Conservation (phyloP, 805 yeast species). For the Candida methanosorbosa region DNA sequence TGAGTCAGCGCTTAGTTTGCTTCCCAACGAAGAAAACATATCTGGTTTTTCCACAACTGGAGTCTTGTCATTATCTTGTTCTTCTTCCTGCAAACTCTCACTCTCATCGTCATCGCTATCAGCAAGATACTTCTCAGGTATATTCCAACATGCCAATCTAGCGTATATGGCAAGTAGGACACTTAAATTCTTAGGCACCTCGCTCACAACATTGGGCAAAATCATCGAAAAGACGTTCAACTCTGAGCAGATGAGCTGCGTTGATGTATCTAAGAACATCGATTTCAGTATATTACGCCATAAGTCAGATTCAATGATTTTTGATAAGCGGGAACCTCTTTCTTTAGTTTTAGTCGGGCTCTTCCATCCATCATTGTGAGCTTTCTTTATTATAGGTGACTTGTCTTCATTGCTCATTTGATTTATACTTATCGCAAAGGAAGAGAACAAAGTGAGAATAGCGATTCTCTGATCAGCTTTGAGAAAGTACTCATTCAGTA, state of each 20-base stretch:
- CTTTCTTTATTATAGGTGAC: too few species aligned
- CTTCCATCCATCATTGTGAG: too few species aligned
- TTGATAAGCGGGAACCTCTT: too few species aligned
- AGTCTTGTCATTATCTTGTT: constrained; percentile 4
- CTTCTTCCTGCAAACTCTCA: neutral
- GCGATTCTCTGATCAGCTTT: constrained; percentile 27
- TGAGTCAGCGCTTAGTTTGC: neutral
- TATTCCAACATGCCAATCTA: constrained; percentile 31
- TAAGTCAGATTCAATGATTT: too few species aligned
- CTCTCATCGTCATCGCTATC: neutral
- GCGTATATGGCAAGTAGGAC: constrained; percentile 36
- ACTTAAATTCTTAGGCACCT: constrained; percentile 25
- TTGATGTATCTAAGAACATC: constrained; percentile 31
- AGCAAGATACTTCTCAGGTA: too few species aligned
- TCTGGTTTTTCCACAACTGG: constrained; percentile 1
- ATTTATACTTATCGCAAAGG: too few species aligned
- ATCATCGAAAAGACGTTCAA: constrained; percentile 24
- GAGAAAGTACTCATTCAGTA: constrained; percentile 28
- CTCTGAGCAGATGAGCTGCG: constrained; percentile 29
- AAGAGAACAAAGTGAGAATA: constrained; percentile 29
- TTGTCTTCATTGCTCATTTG: too few species aligned
- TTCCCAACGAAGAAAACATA: neutral
- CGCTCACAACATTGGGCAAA: constrained; percentile 22
- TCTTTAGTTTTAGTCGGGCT: too few species aligned
- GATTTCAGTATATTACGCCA: constrained; percentile 29